Evolutionary conservation across 2,329 filamentous ascomycete genomes (phyloP).

Genomic region (Epichloe aotearoae): DNA sequence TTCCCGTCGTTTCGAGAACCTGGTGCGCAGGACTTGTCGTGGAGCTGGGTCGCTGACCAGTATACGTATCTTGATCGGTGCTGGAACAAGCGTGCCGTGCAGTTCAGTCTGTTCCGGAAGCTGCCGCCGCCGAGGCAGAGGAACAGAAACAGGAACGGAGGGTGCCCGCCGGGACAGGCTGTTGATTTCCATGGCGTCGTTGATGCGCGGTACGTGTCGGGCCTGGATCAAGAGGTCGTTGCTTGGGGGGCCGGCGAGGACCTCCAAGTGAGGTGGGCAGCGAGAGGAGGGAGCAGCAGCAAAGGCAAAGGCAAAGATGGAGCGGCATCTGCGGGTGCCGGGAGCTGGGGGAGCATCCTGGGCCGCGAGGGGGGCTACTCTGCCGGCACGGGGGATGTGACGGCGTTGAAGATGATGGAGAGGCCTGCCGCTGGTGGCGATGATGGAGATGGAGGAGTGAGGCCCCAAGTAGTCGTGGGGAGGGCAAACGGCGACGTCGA

Average conservation of each 20-base stretch:
- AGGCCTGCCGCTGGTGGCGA: conserved; percentile 11
- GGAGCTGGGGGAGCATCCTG: conserved; percentile 23
- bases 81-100: conserved; percentile 37
- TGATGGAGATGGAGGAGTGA: neutral
- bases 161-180: conserved; percentile 19
- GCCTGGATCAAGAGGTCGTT: conserved; percentile 30
- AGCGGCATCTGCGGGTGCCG: neutral
- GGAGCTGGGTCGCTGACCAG: conserved; percentile 28
- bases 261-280: conserved; percentile 29
- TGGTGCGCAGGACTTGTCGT: conserved; percentile 12
- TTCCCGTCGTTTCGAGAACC: conserved; percentile 30
- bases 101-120: conserved; percentile 15
- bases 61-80: conserved; percentile 38
- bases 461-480: conserved; percentile 29
- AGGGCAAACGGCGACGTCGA: conserved; percentile 36
- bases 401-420: conserved; percentile 31
- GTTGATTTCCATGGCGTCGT: conserved; percentile 33
- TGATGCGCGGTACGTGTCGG: conserved; percentile 27
- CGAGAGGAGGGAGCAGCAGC: conserved; percentile 11
- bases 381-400: conserved; percentile 36
- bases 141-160: conserved; percentile 7
- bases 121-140: neutral
- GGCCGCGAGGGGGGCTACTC: conserved; percentile 27
- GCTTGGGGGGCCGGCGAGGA: conserved; percentile 39
- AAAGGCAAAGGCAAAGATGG: conserved; percentile 3